Base-by-base conservation (phyloP, 140 eudicot species). In the Anethum foeniculum region DNA sequence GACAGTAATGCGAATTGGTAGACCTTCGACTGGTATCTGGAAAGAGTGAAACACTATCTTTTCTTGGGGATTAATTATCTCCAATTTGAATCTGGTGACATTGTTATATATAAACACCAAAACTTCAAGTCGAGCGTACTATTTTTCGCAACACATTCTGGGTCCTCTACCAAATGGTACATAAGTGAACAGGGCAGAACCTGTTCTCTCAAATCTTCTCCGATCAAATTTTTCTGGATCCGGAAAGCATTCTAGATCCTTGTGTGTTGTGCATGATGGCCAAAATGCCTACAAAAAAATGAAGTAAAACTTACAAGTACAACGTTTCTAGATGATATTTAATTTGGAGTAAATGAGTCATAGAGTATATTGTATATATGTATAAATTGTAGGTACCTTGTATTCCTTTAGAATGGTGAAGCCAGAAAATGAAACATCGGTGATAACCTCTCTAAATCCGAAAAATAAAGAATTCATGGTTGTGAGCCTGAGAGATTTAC, bases 201-300 rank as follows among this genome's bases (percentile, higher is more conserved):
- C 76, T 8, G 10, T 71, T 2, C 77, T 54, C 10, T 73, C 54
- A 4, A 73, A 73, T 73, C 77, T 39, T 10, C 54, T 7, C 7
- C 54, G 77, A 73, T 73, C 54, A 23, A 73, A 73, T 71, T 34
- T 71, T 32, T 71, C 76, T 9, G 76, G 49, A 36, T 71, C 76
- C 0, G 49, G 76, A 19, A 71, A 71, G 44, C 12, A 71, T 6
- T 71, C 13, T 16, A 49, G 49, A 71, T 71, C n/a, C 5, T 19
- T 71, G 30, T 71, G 76, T 38, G 76, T 32, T 19, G 76, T 71
- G 11, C 19, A 41, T 9, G 44, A 0, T 14, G 76, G 1, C 76
- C 76, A 71, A 18, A 5, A 71, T 36, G 28, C 44, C 76, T 71
- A 34, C 76, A 71, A 38, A 41, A 71, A 71, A 36, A 56, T 56